Evolutionary conservation across 1,284 basidiomycete species (phyloP).

Genomic region (Hemileia vastatrix): DNA sequence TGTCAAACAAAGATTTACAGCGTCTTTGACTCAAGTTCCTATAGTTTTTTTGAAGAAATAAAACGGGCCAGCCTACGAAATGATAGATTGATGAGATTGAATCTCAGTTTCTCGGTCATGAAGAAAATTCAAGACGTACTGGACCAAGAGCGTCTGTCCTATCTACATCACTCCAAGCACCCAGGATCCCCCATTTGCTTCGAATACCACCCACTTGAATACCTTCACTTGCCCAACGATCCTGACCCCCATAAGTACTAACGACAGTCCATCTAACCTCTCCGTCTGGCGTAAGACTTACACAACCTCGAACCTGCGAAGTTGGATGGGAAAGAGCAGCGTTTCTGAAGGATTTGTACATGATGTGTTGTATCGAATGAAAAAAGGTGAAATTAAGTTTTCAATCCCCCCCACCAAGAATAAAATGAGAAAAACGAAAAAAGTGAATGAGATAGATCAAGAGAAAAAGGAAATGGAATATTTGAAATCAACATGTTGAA

Average conservation of each 20-base stretch:
- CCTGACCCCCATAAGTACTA: neutral
- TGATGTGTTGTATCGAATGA: no score
- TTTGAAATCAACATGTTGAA: no score
- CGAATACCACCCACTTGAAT: constrained; percentile 17
- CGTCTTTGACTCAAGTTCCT: no score
- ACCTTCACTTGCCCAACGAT: constrained; percentile 17
- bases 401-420: no score
- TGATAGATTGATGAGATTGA: no score
- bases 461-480: no score
- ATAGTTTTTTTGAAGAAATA: constrained; percentile 23
- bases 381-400: no score
- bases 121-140: neutral
- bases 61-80: constrained; percentile 17
- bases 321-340: neutral
- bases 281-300: constrained; percentile 7
- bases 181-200: constrained; percentile 12
- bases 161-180: constrained; percentile 15
- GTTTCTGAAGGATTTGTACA: no score
- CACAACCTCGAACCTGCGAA: constrained; percentile 6
- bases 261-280: constrained; percentile 13
- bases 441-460: no score
- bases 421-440: no score
- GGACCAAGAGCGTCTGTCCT: constrained; percentile 2
- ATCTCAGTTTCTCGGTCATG: neutral
- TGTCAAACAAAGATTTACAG: no score